phyloP scores from a whole-genome alignment of 2,329 filamentous ascomycete genomes.

The Monilinia fructicola region DNA sequence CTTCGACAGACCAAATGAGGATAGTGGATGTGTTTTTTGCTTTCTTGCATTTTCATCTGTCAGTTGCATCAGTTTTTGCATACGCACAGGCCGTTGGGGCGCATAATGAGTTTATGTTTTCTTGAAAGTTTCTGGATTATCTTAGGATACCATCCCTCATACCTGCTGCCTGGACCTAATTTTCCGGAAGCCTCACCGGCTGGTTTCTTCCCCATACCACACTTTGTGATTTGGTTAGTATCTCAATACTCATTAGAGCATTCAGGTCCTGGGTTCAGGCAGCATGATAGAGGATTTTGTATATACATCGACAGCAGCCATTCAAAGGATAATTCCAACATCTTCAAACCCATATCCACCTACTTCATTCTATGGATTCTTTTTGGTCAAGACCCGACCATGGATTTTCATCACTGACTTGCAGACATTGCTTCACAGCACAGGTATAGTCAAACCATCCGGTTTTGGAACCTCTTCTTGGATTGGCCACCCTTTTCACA shows the following conservation, averaged over 20 bases:
- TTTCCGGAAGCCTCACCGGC: slow-evolving; percentile 29
- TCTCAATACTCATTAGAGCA: slow-evolving; percentile 29
- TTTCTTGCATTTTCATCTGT: slow-evolving; percentile 32
- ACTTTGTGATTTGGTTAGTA: slow-evolving; percentile 31
- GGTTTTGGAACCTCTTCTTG: slow-evolving; percentile 16
- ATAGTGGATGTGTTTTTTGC: slow-evolving; percentile 29
- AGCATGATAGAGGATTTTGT: slow-evolving; percentile 32
- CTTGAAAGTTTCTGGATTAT: slow-evolving; percentile 28
- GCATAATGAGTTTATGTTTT: slow-evolving; percentile 30
- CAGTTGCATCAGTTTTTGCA: slow-evolving; percentile 40
- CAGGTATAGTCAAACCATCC: slow-evolving; percentile 24
- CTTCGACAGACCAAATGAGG: slow-evolving; percentile 30
- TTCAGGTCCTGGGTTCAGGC: slow-evolving; percentile 31
- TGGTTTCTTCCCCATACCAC: slow-evolving; percentile 26
- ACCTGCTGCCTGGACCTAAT: slow-evolving; percentile 40
- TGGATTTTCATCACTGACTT: slow-evolving; percentile 23
- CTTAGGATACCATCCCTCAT: slow-evolving; percentile 35
- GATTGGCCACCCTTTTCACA: slow-evolving; percentile 12
- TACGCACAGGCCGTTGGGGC: slow-evolving; percentile 38
- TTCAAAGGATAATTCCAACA: slow-evolving; percentile 28
- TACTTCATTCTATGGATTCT: slow-evolving; percentile 17
- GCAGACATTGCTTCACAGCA: slow-evolving; percentile 16
- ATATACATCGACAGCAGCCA: slow-evolving; percentile 30
- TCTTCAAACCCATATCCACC: slow-evolving; percentile 17
- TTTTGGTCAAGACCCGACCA: slow-evolving; percentile 24